Percentiles rank a stretch among this genome's conserved stretches.
phyloP scores from a whole-genome alignment of 768 basidiomycete genomes.

The Trametes sanguinea region DNA sequence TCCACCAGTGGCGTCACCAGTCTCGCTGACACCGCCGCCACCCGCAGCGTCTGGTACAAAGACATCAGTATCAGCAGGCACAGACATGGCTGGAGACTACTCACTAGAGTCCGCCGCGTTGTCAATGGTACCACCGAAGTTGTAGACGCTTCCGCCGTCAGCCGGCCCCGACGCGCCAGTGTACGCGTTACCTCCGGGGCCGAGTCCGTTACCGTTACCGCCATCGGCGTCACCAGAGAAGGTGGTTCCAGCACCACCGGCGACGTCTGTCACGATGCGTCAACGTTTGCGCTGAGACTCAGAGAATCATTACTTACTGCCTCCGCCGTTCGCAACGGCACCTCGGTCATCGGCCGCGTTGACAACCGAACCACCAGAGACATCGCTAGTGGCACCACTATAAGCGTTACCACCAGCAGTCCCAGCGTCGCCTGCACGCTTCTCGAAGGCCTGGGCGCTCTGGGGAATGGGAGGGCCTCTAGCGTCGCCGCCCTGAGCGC shows the following conservation, averaged over 20 bases:
- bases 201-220: slow-evolving; percentile 26
- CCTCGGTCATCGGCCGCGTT: slow-evolving; percentile 18
- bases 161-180: slow-evolving; percentile 24
- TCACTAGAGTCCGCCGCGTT: slow-evolving; percentile 25
- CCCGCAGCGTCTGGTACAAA: slow-evolving; percentile 17
- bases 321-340: slow-evolving; percentile 14
- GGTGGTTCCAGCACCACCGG: slow-evolving; percentile 22
- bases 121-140: slow-evolving; percentile 20
- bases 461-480: not conserved
- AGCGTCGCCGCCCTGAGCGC: slow-evolving; percentile 22
- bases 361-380: slow-evolving; percentile 23
- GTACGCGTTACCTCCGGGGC: slow-evolving; percentile 32
- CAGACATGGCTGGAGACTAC: not conserved
- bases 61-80: not conserved
- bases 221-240: slow-evolving; percentile 27
- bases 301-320: slow-evolving; percentile 10
- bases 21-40: slow-evolving; percentile 22
- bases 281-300: too few relatives aligned
- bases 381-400: slow-evolving; percentile 23
- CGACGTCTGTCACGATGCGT: slow-evolving; percentile 12
- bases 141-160: slow-evolving; percentile 24
- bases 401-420: slow-evolving; percentile 29
- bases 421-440: slow-evolving; percentile 22
- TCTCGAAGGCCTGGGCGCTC: slow-evolving; percentile 1
- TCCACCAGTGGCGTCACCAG: slow-evolving; percentile 26